These are phyloP conservation scores for Phytopythium oedochilum DNA, from an alignment of 352 stramenopile species.

Conservation along the genomic window DNA sequence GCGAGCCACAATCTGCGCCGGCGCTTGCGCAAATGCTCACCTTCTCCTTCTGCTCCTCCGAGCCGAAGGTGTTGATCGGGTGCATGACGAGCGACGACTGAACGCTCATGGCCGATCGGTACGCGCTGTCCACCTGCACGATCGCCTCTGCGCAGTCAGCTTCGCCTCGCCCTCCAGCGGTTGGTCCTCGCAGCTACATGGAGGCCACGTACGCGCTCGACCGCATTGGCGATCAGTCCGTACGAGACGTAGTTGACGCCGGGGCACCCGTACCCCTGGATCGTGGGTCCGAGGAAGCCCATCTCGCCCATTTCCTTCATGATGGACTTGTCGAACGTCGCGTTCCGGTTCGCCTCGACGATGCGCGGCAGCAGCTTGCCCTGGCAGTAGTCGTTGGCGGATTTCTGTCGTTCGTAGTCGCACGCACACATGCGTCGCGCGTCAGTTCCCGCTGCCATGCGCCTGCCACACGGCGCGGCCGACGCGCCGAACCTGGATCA, in stretches of 20 bases:
- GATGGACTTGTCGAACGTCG: slow-evolving; percentile 92
- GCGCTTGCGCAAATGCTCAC: slow-evolving; percentile 15
- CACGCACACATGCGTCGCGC: not conserved
- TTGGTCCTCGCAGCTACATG: not conserved
- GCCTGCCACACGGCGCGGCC: too few relatives aligned
- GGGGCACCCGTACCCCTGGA: slow-evolving; percentile 93
- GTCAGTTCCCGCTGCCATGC: not conserved
- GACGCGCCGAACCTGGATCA: slow-evolving; percentile 72
- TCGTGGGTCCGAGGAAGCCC: slow-evolving; percentile 93
- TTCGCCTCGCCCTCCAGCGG: not conserved
- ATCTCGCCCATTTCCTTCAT: slow-evolving; percentile 94
- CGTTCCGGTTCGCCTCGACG: slow-evolving; percentile 92
- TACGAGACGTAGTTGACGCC: slow-evolving; percentile 96
- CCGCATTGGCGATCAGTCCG: slow-evolving; percentile 94
- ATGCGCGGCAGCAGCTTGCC: slow-evolving; percentile 92
- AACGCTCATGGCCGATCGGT: slow-evolving; percentile 97
- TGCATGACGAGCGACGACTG: slow-evolving; percentile 98
- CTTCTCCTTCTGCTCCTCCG: slow-evolving; percentile 95
- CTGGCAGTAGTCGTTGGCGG: slow-evolving; percentile 92
- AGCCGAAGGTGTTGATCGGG: slow-evolving; percentile 97
- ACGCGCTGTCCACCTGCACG: slow-evolving; percentile 91
- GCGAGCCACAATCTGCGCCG: not conserved
- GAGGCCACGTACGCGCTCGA: slow-evolving; percentile 71
- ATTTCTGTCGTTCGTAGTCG: slow-evolving; percentile 81
- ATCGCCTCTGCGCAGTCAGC: not conserved